These are phyloP conservation scores for Coemansia sp. DNA, from an alignment of 192 early-diverging fungal species.

Conservation along the genomic window DNA sequence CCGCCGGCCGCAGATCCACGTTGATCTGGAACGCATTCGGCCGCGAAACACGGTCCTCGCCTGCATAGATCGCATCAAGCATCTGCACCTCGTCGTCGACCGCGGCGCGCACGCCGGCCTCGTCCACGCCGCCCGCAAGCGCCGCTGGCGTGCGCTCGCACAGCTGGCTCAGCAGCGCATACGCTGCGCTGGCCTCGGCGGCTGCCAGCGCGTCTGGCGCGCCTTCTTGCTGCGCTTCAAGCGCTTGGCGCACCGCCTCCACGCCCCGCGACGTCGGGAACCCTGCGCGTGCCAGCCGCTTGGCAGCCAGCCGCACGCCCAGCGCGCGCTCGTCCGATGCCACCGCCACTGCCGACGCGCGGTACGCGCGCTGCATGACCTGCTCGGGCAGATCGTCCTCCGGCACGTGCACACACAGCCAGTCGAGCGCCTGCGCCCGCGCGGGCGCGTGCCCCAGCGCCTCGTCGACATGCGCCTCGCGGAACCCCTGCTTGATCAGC, in stretches of 20 bases:
- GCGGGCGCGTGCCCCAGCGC: constrained; percentile 60
- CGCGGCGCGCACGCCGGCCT: background rate
- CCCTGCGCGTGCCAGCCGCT: constrained; percentile 24
- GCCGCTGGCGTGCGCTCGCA: background rate
- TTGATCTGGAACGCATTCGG: constrained; percentile 1
- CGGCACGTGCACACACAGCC: constrained; percentile 88
- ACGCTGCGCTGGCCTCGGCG: constrained; percentile 17
- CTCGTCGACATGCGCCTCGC: constrained; percentile 67
- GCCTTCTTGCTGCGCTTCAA: background rate
- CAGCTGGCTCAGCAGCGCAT: constrained; percentile 6
- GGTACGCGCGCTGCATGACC: constrained; percentile 26
- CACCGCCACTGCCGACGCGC: constrained; percentile 5
- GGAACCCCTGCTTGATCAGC: constrained; percentile 64
- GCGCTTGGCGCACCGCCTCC: background rate
- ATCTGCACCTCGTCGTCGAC: constrained; percentile 27
- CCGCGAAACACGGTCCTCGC: constrained; percentile 11
- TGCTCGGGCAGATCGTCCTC: constrained; percentile 68
- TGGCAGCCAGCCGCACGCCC: constrained; percentile 4
- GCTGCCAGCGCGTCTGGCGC: background rate
- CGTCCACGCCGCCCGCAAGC: background rate
- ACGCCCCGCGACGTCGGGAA: constrained; percentile 16
- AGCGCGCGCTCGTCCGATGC: background rate
- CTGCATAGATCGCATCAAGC: constrained; percentile 30
- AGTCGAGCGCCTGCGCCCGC: constrained; percentile 63
- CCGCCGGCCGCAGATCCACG: constrained; percentile 12